phyloP scores from a whole-genome alignment of 257 asterid genomes.

The Solanum commersonii region DNA sequence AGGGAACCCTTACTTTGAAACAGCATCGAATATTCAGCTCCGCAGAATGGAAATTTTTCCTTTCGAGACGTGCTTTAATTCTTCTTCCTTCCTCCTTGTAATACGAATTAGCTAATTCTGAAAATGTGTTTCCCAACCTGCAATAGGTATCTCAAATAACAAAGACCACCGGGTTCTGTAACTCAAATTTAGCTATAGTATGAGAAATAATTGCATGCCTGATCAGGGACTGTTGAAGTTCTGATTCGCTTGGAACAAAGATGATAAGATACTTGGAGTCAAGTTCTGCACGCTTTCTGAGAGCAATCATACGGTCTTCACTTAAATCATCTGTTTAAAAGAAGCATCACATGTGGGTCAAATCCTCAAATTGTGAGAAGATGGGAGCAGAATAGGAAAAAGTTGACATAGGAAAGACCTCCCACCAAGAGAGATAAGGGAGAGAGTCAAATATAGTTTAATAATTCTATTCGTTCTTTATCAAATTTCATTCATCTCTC shows the following conservation, averaged over 20 bases:
- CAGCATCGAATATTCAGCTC: constrained; percentile 84
- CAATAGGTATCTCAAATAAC: constrained; percentile 14
- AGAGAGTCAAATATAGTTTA: background rate
- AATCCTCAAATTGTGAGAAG: background rate
- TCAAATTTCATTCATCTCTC: background rate
- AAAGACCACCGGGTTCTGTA: background rate
- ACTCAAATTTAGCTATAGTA: background rate
- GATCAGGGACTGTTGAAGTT: constrained; percentile 68
- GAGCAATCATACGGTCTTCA: constrained; percentile 88
- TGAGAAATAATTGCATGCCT: constrained; percentile 43
- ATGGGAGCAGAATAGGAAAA: background rate
- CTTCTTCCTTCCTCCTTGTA: constrained; percentile 88
- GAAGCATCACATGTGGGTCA: background rate
- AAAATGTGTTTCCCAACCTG: constrained; percentile 63
- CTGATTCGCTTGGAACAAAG: constrained; percentile 54
- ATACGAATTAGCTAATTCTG: constrained; percentile 62
- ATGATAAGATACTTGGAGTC: constrained; percentile 62
- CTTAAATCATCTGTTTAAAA: constrained; percentile 60
- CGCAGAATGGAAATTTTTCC: constrained; percentile 48
- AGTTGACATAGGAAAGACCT: background rate
- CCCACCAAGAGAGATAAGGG: background rate
- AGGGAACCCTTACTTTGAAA: constrained; percentile 61
- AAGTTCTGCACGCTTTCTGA: constrained; percentile 89
- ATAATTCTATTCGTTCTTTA: background rate
- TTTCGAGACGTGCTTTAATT: constrained; percentile 71